phyloP scores from a whole-genome alignment of 2,329 filamentous ascomycete genomes.

The Colletotrichum limetticola region DNA sequence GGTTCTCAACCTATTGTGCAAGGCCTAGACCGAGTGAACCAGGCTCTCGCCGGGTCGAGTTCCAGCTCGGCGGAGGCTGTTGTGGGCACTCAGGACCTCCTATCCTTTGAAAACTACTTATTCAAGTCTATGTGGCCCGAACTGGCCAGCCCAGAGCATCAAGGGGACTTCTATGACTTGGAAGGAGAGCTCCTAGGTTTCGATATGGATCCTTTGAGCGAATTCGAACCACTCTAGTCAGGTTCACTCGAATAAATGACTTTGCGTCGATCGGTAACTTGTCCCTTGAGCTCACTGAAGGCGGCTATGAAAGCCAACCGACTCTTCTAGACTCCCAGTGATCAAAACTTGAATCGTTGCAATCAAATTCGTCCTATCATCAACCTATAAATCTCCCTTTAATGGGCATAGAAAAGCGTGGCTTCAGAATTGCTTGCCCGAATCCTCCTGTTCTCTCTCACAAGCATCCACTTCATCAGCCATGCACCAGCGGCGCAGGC shows the following conservation, averaged over 20 bases:
- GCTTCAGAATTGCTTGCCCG: slow-evolving; percentile 25
- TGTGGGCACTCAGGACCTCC: neutral
- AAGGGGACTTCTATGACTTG: neutral
- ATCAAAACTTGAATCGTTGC: no score
- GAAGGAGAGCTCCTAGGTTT: neutral
- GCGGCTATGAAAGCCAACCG: no score
- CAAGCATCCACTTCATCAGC: slow-evolving; percentile 39
- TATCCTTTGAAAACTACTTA: neutral
- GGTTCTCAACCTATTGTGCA: no score
- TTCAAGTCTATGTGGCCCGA: neutral
- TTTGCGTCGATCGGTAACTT: no score
- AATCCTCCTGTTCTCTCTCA: slow-evolving; percentile 39
- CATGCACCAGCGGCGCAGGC: slow-evolving; percentile 40
- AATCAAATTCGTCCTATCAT: neutral
- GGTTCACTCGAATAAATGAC: no score
- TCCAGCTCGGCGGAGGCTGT: neutral
- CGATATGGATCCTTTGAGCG: neutral
- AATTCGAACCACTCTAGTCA: no score
- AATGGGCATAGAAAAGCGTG: slow-evolving; percentile 31
- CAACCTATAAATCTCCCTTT: neutral
- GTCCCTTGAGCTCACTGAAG: no score
- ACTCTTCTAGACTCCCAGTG: no score
- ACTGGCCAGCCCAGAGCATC: neutral
- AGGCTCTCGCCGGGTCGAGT: neutral
- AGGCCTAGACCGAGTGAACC: neutral